Conservation (phyloP, 768 basidiomycete genomes). For the Phlegmacium glaucopus region DNA sequence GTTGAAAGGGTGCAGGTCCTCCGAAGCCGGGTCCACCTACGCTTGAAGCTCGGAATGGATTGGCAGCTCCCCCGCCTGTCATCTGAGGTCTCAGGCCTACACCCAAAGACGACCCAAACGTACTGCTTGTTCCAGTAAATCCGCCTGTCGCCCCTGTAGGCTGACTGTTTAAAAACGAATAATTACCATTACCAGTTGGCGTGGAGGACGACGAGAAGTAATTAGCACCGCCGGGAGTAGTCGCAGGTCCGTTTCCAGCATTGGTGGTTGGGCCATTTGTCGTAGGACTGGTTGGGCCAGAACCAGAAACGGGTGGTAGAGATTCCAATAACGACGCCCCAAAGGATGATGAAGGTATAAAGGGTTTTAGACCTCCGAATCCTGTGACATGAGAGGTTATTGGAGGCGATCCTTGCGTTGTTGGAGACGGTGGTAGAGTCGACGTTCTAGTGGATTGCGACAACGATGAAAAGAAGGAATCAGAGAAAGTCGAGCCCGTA, state of each 20-base stretch:
- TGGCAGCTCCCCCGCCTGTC: slow-evolving; percentile 58
- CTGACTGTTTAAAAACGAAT: slow-evolving; percentile 33
- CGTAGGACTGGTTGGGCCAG: slow-evolving; percentile 46
- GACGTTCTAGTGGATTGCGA: slow-evolving; percentile 50
- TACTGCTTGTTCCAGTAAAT: slow-evolving; percentile 27
- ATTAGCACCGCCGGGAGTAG: slow-evolving; percentile 5
- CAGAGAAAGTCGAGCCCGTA: slow-evolving; percentile 42
- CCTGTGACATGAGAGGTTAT: slow-evolving; percentile 48
- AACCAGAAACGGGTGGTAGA: slow-evolving; percentile 70
- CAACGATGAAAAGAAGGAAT: slow-evolving; percentile 45
- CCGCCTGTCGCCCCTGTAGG: slow-evolving; percentile 40
- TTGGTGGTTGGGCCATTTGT: slow-evolving; percentile 24
- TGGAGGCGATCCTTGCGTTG: slow-evolving; percentile 25
- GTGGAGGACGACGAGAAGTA: slow-evolving; percentile 8
- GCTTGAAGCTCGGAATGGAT: slow-evolving; percentile 65
- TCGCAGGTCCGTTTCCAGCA: slow-evolving; percentile 12
- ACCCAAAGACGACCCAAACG: slow-evolving; percentile 36
- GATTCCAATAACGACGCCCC: slow-evolving; percentile 72
- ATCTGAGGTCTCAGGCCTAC: slow-evolving; percentile 57
- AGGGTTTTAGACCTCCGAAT: slow-evolving; percentile 66
- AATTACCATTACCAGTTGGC: slow-evolving; percentile 4
- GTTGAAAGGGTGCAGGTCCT: slow-evolving; percentile 14
- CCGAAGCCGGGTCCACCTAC: slow-evolving; percentile 15
- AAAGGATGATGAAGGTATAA: slow-evolving; percentile 81
- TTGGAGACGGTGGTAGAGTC: slow-evolving; percentile 17